Conservation (phyloP, 176 grass and related monocot genomes). For the Puya raimondii region DNA sequence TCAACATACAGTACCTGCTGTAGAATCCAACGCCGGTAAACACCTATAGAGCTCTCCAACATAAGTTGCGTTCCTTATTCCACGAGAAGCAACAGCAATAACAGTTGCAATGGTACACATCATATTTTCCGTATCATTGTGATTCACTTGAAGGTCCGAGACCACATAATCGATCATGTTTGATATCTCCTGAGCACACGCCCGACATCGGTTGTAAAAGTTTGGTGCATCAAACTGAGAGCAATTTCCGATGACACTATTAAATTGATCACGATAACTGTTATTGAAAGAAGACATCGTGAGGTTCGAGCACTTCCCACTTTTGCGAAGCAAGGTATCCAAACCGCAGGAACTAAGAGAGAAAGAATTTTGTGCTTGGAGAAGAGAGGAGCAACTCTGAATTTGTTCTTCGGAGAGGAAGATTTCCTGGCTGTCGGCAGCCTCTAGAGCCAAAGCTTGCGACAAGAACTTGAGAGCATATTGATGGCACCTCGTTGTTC, state of each 20-base stretch:
- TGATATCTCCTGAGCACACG: not conserved
- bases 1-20: not conserved
- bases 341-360: not conserved
- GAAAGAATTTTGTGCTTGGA: no score
- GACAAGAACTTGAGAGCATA: no score
- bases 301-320: not conserved
- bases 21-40: slow-evolving; percentile 11
- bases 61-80: not conserved
- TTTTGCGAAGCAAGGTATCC: not conserved
- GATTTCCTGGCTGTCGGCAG: no score
- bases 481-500: no score
- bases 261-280: not conserved
- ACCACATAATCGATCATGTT: not conserved
- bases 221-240: not conserved
- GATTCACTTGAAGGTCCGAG: not conserved
- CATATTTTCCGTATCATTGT: not conserved
- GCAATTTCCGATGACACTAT: not conserved
- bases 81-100: not conserved
- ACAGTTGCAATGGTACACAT: not conserved
- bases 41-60: not conserved
- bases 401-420: no score
- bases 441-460: no score
- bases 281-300: not conserved
- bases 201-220: not conserved
- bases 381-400: no score